A percentile compares a stretch with the other conserved stretches of the same genome.
These are phyloP conservation scores for Leptomonas seymouri DNA, from an alignment of 208 protist genomes.

Conservation along the genomic window DNA sequence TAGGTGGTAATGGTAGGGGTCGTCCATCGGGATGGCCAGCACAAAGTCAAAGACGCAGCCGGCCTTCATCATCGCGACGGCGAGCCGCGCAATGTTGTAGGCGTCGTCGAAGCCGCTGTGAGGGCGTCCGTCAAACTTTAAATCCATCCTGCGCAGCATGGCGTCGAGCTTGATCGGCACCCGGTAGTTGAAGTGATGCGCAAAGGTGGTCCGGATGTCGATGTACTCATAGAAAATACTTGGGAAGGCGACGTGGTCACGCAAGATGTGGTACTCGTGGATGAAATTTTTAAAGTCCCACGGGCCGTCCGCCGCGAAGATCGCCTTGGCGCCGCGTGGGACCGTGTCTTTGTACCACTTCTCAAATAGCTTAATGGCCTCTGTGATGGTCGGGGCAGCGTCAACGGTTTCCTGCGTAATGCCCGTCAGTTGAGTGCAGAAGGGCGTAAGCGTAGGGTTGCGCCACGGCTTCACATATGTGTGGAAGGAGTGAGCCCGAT, in stretches of 20 bases:
- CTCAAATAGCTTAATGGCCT: slow-evolving; percentile 76
- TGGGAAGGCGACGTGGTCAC: slow-evolving; percentile 77
- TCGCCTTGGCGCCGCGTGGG: slow-evolving; percentile 67
- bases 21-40: slow-evolving; percentile 65
- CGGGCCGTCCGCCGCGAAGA: slow-evolving; percentile 86
- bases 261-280: slow-evolving; percentile 72
- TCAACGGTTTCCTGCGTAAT: slow-evolving; percentile 94
- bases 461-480: slow-evolving; percentile 90
- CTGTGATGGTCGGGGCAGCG: slow-evolving; percentile 58
- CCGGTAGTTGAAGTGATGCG: slow-evolving; percentile 70
- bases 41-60: slow-evolving; percentile 90
- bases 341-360: slow-evolving; percentile 82
- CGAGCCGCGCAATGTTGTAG: slow-evolving; percentile 90
- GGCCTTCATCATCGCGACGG: slow-evolving; percentile 75
- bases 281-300: slow-evolving; percentile 90
- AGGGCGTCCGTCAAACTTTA: slow-evolving; percentile 81
- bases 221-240: slow-evolving; percentile 91
- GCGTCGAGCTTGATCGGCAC: slow-evolving; percentile 72
- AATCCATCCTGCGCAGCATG: slow-evolving; percentile 75
- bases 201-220: slow-evolving; percentile 88
- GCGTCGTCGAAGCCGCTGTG: slow-evolving; percentile 93
- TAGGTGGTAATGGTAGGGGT: slow-evolving; percentile 66
- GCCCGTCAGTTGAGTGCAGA: slow-evolving; percentile 95
- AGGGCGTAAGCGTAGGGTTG: slow-evolving; percentile 85
- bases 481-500: slow-evolving; percentile 80